A percentile compares a stretch with the other conserved stretches of the same genome.
phyloP scores from a whole-genome alignment of 352 stramenopile species.

The Globisporangium sylvaticum region DNA sequence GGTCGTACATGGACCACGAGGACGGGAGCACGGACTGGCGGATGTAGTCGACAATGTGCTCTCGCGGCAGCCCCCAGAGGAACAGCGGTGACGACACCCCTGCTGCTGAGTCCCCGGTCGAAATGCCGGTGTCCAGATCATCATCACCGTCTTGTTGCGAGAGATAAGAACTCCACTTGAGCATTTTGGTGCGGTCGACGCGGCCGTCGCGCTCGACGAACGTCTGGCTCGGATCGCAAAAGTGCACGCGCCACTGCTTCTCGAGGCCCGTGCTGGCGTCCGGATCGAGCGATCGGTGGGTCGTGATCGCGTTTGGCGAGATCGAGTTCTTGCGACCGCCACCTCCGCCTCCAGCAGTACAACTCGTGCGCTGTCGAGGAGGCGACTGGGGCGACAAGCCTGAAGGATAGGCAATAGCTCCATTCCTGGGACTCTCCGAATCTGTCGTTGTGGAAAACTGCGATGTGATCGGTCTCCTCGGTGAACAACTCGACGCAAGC shows the following conservation, averaged over 20 bases:
- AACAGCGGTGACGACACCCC: conserved; percentile 28
- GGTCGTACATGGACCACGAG: conserved; percentile 50
- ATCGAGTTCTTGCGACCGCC: conserved; percentile 8
- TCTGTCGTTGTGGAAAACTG: conserved; percentile 5
- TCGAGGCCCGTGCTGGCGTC: conserved; percentile 33
- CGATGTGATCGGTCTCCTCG: conserved; percentile 1
- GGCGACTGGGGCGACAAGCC: neutral
- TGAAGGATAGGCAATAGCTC: neutral
- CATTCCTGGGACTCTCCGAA: neutral
- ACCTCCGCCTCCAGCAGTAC: no score
- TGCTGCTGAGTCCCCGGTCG: no score
- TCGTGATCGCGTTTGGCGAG: conserved; percentile 1
- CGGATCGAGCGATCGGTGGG: conserved; percentile 7
- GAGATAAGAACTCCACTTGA: conserved; percentile 20
- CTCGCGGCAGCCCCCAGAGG: conserved; percentile 59
- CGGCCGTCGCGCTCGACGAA: conserved; percentile 30
- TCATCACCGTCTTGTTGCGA: neutral
- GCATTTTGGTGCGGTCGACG: conserved; percentile 50
- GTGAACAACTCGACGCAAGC: neutral
- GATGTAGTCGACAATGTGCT: conserved; percentile 78
- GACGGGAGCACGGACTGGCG: conserved; percentile 65
- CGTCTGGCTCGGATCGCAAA: conserved; percentile 26
- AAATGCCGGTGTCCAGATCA: neutral
- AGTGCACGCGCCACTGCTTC: conserved; percentile 44
- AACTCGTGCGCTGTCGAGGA: conserved; percentile 7